These are phyloP conservation scores for Venturia carpophila DNA, from an alignment of 2,329 filamentous ascomycete species.

Conservation along the genomic window DNA sequence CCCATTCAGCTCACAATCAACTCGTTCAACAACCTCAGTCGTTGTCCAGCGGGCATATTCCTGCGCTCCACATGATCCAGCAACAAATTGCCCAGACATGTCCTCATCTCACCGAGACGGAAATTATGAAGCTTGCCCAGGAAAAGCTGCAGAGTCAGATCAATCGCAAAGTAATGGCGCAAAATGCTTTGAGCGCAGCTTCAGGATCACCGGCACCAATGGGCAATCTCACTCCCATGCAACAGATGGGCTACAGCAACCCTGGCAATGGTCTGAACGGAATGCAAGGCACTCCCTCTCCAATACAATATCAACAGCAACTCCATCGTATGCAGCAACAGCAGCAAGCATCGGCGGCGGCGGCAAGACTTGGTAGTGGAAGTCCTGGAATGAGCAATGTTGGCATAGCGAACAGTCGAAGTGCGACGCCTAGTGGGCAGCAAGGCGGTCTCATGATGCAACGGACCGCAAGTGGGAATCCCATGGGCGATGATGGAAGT, in stretches of 20 bases:
- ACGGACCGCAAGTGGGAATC: slow-evolving; percentile 6
- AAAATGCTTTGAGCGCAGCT: slow-evolving; percentile 34
- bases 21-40: slow-evolving; percentile 36
- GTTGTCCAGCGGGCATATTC: slow-evolving; percentile 47
- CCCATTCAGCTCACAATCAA: slow-evolving; percentile 20
- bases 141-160: slow-evolving; percentile 40
- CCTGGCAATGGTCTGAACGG: slow-evolving; percentile 13
- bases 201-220: slow-evolving; percentile 20
- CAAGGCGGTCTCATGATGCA: slow-evolving; percentile 5
- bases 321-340: slow-evolving; percentile 11
- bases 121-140: slow-evolving; percentile 46
- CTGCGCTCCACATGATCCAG: slow-evolving; percentile 46
- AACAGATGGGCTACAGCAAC: slow-evolving; percentile 12
- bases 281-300: slow-evolving; percentile 2
- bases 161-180: slow-evolving; percentile 26
- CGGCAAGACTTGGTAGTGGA: slow-evolving; percentile 16
- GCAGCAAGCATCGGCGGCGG: slow-evolving; percentile 16
- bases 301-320: slow-evolving; percentile 14
- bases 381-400: slow-evolving; percentile 18
- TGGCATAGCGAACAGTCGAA: slow-evolving; percentile 15
- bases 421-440: slow-evolving; percentile 17
- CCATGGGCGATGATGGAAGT: slow-evolving; percentile 13
- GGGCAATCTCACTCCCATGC: not conserved
- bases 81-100: slow-evolving; percentile 45
- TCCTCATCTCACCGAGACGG: slow-evolving; percentile 45